phyloP scores from a whole-genome alignment of 352 stramenopile species.

The Globisporangium paroecandrum region DNA sequence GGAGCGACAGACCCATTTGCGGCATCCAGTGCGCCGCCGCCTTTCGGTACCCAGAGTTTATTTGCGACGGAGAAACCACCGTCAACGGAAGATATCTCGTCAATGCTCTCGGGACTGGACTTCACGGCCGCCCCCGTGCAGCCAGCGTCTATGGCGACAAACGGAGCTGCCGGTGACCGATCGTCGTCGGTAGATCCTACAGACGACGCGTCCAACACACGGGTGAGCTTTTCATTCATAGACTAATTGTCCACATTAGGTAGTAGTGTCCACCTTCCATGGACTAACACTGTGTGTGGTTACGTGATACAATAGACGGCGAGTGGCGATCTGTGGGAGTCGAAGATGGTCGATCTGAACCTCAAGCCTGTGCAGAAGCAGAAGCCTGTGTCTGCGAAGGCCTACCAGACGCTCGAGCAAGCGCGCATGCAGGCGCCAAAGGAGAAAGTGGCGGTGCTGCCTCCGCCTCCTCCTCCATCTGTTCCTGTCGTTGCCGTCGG shows the following conservation, averaged over 20 bases:
- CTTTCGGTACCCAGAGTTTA: slow-evolving; percentile 2
- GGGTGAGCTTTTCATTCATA: slow-evolving; percentile 12
- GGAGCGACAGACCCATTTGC: slow-evolving; percentile 17
- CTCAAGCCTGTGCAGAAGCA: slow-evolving; percentile 49
- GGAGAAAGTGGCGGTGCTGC: slow-evolving; percentile 63
- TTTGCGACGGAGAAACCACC: slow-evolving; percentile 13
- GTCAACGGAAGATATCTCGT: slow-evolving; percentile 55
- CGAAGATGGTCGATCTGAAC: slow-evolving; percentile 74
- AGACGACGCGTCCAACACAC: slow-evolving; percentile 27
- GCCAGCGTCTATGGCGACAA: slow-evolving; percentile 21
- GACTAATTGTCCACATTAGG: background rate
- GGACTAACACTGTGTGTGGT: slow-evolving; percentile 5
- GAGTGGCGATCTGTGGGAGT: slow-evolving; percentile 65
- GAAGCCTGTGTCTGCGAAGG: slow-evolving; percentile 39
- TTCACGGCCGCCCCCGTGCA: slow-evolving; percentile 51
- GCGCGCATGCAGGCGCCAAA: slow-evolving; percentile 54
- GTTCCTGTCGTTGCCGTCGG: slow-evolving; percentile 12
- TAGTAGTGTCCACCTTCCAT: background rate
- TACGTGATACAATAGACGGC: slow-evolving; percentile 20
- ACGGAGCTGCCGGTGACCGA: slow-evolving; percentile 9
- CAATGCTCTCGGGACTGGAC: slow-evolving; percentile 73
- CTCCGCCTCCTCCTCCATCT: slow-evolving; percentile 32
- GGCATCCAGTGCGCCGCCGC: slow-evolving; percentile 2
- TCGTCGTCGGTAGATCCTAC: slow-evolving; percentile 23
- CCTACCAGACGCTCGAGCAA: slow-evolving; percentile 71